Evolutionary conservation across 345 rosid genomes (phyloP).

Genomic region (Salix arbutifolia): DNA sequence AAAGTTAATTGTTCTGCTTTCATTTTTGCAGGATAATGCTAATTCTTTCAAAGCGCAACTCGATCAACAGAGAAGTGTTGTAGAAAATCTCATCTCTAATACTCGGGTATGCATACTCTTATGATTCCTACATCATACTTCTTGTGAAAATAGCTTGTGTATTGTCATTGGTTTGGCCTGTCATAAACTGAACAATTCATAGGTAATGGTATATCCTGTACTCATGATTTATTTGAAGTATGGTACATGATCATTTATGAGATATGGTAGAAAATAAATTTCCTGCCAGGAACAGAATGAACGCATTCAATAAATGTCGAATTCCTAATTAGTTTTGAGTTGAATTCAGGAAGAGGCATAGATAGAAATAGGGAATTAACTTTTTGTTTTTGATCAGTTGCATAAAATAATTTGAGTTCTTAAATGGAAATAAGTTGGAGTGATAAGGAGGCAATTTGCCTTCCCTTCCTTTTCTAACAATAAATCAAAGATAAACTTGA

Average conservation of each 20-base stretch:
- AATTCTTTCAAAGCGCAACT: conserved; percentile 55
- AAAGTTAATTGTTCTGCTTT: not conserved
- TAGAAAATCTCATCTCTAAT: conserved; percentile 67
- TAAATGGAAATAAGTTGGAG: not conserved
- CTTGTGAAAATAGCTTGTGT: not conserved
- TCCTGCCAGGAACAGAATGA: not conserved
- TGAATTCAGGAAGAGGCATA: conserved; percentile 9
- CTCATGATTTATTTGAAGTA: not conserved
- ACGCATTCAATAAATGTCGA: not conserved
- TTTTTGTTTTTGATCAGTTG: too few species aligned
- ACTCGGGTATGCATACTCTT: conserved; percentile 48
- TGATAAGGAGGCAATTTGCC: not conserved
- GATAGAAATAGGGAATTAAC: not conserved
- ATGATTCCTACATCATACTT: not conserved
- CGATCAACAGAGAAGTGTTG: conserved; percentile 65
- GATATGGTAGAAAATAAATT: not conserved
- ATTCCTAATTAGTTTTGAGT: not conserved
- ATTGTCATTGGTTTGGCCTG: not conserved
- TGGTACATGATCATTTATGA: not conserved
- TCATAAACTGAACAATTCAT: not conserved
- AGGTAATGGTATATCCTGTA: not conserved
- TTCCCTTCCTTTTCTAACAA: not conserved
- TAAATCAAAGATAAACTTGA: not conserved
- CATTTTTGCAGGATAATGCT: conserved; percentile 54
- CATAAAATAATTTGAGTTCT: not conserved